Conservation (phyloP, 768 basidiomycete species). For the Kwoniella newhampshirensis region DNA sequence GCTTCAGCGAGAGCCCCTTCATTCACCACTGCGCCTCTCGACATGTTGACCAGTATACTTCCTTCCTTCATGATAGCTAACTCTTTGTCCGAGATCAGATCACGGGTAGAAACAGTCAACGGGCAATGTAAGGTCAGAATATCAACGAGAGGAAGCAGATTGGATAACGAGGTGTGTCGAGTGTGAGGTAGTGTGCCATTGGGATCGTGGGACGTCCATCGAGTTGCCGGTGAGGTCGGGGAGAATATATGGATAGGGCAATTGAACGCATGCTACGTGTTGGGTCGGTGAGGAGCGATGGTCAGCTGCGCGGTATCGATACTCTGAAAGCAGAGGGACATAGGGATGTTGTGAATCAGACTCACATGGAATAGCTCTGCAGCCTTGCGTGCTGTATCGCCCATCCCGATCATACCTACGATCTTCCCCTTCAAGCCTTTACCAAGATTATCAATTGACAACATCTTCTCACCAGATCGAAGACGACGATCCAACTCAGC, state of each 20-base stretch:
- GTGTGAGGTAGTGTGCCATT: slow-evolving; percentile 26
- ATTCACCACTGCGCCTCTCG: slow-evolving; percentile 46
- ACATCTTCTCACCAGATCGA: slow-evolving; percentile 19
- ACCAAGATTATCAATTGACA: slow-evolving; percentile 18
- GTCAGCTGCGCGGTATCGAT: no score
- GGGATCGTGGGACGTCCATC: slow-evolving; percentile 31
- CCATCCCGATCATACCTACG: slow-evolving; percentile 50
- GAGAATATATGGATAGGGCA: slow-evolving; percentile 44
- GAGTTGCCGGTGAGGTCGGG: slow-evolving; percentile 37
- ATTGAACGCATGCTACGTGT: slow-evolving; percentile 41
- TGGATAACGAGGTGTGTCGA: slow-evolving; percentile 37
- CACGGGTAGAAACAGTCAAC: slow-evolving; percentile 32
- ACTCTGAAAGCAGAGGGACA: background rate
- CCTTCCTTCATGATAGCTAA: slow-evolving; percentile 36
- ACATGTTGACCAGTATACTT: slow-evolving; percentile 47
- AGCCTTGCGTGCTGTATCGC: slow-evolving; percentile 38
- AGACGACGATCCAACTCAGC: slow-evolving; percentile 12
- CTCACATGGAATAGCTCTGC: slow-evolving; percentile 37
- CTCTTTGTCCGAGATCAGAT: slow-evolving; percentile 38
- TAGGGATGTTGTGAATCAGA: background rate
- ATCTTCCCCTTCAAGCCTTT: slow-evolving; percentile 38
- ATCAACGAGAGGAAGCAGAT: slow-evolving; percentile 42
- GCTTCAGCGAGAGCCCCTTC: slow-evolving; percentile 26
- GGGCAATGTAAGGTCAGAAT: slow-evolving; percentile 52
- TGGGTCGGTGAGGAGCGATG: background rate